Evolutionary conservation across 2,329 filamentous ascomycete genomes (phyloP).

Genomic region (Penicillium glabrum): DNA sequence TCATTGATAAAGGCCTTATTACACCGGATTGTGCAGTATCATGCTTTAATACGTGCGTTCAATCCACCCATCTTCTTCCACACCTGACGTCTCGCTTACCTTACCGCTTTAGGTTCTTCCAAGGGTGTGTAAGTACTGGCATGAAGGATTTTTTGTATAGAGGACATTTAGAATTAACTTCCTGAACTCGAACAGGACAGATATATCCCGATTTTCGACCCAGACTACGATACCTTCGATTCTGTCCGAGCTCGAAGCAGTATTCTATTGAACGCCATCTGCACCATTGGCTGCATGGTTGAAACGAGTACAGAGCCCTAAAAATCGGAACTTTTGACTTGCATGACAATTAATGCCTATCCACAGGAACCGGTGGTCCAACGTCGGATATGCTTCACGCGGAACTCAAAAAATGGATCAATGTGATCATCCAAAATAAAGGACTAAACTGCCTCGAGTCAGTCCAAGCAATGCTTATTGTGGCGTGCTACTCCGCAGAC

Average conservation of each 20-base stretch:
- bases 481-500: slow-evolving; percentile 55
- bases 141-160: not conserved
- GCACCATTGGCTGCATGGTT: slow-evolving; percentile 53
- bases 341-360: not conserved
- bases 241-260: slow-evolving; percentile 49
- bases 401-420: slow-evolving; percentile 47
- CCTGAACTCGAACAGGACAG: slow-evolving; percentile 37
- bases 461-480: slow-evolving; percentile 53
- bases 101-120: slow-evolving; percentile 31
- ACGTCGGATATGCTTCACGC: slow-evolving; percentile 47
- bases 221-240: slow-evolving; percentile 45
- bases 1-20: slow-evolving; percentile 36
- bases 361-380: slow-evolving; percentile 28
- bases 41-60: slow-evolving; percentile 33
- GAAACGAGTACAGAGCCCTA: slow-evolving; percentile 22
- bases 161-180: fast-evolving
- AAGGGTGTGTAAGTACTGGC: slow-evolving; percentile 33
- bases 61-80: too few relatives aligned
- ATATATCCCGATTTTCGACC: slow-evolving; percentile 52
- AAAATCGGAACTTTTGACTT: not conserved
- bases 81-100: not conserved
- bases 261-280: slow-evolving; percentile 54
- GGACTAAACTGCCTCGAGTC: slow-evolving; percentile 47
- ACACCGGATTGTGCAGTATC: slow-evolving; percentile 33
- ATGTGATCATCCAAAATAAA: slow-evolving; percentile 45